phyloP scores from a whole-genome alignment of 306 rosid genomes.

The Trifolium subterraneum region DNA sequence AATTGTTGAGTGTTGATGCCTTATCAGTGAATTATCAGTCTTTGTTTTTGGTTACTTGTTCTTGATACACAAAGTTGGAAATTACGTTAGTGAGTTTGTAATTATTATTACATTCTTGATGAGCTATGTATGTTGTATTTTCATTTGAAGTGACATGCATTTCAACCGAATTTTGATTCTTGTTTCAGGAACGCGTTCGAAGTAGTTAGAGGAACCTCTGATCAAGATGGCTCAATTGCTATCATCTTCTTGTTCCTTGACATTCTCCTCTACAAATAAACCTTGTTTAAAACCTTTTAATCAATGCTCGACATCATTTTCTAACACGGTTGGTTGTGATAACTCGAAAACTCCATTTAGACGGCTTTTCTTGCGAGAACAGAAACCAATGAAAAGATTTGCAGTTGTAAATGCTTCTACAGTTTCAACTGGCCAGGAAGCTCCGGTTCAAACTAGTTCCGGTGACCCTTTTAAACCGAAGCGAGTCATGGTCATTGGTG shows the following conservation, averaged over 20 bases:
- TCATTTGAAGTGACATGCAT: conserved; percentile 17
- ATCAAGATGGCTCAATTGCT: conserved; percentile 75
- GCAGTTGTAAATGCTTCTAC: conserved; percentile 56
- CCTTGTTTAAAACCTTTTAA: conserved; percentile 51
- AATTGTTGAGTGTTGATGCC: background rate
- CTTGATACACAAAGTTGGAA: background rate
- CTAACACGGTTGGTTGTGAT: conserved; percentile 44
- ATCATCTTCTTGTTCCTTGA: conserved; percentile 73
- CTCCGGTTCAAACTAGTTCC: conserved; percentile 60
- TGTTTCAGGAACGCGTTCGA: conserved; percentile 48
- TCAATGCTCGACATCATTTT: conserved; percentile 53
- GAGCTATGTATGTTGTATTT: background rate
- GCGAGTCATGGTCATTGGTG: conserved; percentile 91
- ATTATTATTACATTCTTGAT: conserved; percentile 2
- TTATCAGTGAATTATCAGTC: conserved; percentile 19
- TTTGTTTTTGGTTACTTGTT: conserved; percentile 13
- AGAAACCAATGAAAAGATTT: conserved; percentile 49
- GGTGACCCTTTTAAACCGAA: conserved; percentile 62
- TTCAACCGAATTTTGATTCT: conserved; percentile 26
- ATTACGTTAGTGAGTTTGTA: background rate
- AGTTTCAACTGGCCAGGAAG: conserved; percentile 58
- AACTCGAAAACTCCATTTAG: conserved; percentile 52
- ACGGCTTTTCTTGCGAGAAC: conserved; percentile 52
- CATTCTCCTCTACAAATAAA: conserved; percentile 59
- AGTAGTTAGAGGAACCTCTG: conserved; percentile 23